These are phyloP conservation scores for Tagetes erecta DNA, from an alignment of 129 eudicot genomes.

Conservation along the genomic window DNA sequence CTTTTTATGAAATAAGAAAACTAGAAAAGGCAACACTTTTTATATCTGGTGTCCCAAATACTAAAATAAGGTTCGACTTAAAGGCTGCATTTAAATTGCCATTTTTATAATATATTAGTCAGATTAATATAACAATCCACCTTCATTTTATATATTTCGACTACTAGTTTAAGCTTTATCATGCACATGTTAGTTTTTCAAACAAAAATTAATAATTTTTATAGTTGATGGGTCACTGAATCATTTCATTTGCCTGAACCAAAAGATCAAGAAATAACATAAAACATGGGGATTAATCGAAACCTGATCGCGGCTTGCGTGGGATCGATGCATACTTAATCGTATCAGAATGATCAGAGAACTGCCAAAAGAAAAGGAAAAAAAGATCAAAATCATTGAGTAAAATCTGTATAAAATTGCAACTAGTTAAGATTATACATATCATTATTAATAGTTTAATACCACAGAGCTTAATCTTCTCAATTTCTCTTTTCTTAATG, in stretches of 20 bases:
- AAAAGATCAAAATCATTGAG: neutral
- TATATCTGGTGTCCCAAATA: too few species aligned
- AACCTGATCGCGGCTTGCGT: conserved; percentile 70
- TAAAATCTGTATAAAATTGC: too few species aligned
- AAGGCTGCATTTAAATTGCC: neutral
- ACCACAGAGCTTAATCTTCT: conserved; percentile 38
- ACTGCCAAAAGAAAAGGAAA: conserved; percentile 32
- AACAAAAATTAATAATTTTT: neutral
- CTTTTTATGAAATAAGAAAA: too few species aligned
- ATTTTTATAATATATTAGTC: too few species aligned
- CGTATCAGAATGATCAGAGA: conserved; percentile 34
- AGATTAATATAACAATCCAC: neutral
- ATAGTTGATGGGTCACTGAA: neutral
- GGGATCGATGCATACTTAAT: conserved; percentile 52
- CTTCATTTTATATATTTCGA: too few species aligned
- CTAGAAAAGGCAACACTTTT: too few species aligned
- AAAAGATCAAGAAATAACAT: conserved; percentile 3
- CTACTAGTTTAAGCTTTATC: too few species aligned
- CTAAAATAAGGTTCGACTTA: too few species aligned
- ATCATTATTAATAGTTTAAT: too few species aligned
- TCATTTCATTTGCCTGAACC: neutral
- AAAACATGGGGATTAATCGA: neutral
- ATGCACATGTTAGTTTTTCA: neutral
- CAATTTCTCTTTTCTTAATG: conserved; percentile 31
- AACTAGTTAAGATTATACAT: neutral